phyloP scores from a whole-genome alignment of 2,329 filamentous ascomycete genomes.

The Exophiala aquamarina region DNA sequence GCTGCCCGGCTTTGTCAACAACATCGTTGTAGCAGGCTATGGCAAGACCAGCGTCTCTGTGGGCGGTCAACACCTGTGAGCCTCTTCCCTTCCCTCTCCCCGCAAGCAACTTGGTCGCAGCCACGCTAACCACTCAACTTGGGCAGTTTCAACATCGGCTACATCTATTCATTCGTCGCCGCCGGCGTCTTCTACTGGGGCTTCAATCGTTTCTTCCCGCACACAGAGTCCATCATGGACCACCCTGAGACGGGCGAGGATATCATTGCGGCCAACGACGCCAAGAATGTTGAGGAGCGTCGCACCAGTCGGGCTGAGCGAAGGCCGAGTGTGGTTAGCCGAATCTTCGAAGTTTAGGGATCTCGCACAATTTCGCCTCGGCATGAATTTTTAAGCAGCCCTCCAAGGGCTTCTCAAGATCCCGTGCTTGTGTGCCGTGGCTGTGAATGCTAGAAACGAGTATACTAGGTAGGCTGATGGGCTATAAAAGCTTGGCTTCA shows the following conservation, averaged over 20 bases:
- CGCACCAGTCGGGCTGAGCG: slow-evolving; percentile 18
- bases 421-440: too few species aligned
- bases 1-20: slow-evolving; percentile 47
- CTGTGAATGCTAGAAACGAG: too few species aligned
- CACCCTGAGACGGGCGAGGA: slow-evolving; percentile 24
- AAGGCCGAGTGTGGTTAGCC: slow-evolving; percentile 15
- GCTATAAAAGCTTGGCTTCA: too few species aligned
- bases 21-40: slow-evolving; percentile 19
- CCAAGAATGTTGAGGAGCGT: slow-evolving; percentile 19
- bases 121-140: slow-evolving; percentile 7
- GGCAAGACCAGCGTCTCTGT: slow-evolving; percentile 20
- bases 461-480: too few species aligned
- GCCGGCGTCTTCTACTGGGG: slow-evolving; percentile 27
- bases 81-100: neutral
- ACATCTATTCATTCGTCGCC: slow-evolving; percentile 24
- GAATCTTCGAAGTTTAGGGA: slow-evolving; percentile 24
- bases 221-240: slow-evolving; percentile 22
- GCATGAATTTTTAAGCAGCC: too few species aligned
- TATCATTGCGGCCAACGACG: slow-evolving; percentile 25
- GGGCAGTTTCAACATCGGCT: slow-evolving; percentile 20
- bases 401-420: too few species aligned
- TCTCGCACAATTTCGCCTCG: too few species aligned
- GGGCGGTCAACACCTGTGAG: slow-evolving; percentile 22
- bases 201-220: slow-evolving; percentile 26
- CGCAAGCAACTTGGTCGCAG: neutral